A percentile compares a stretch with the other conserved stretches of the same genome.
These are phyloP conservation scores for Castanea mollissima DNA, from an alignment of 306 rosid species.

Conservation along the genomic window DNA sequence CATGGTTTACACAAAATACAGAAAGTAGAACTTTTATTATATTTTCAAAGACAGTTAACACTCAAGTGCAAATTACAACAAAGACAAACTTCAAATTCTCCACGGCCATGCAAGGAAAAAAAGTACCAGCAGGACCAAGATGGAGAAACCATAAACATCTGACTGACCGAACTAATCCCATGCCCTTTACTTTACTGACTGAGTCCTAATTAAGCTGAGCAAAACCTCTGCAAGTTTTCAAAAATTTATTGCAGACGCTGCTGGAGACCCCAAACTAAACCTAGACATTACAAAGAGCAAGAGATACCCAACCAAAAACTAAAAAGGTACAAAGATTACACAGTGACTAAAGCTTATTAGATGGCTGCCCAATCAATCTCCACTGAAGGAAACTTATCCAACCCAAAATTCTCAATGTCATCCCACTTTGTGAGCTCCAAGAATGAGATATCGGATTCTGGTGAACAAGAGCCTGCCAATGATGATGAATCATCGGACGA, in stretches of 20 bases:
- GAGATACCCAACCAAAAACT: not conserved
- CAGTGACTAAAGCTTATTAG: conserved; percentile 28
- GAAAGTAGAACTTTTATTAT: not conserved
- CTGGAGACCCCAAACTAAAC: conserved; percentile 25
- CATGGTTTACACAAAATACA: not conserved
- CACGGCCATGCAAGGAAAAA: conserved; percentile 52
- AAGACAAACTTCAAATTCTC: conserved; percentile 23
- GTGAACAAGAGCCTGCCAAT: conserved; percentile 48
- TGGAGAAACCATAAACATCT: conserved; percentile 18
- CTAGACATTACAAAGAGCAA: conserved; percentile 12
- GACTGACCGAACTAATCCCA: conserved; percentile 5
- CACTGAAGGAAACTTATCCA: conserved; percentile 80
- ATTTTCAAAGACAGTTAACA: conserved; percentile 27
- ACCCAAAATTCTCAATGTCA: conserved; percentile 41
- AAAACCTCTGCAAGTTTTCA: conserved; percentile 59
- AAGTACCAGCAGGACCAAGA: conserved; percentile 48
- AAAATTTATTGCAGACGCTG: conserved; percentile 72
- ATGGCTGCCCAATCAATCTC: conserved; percentile 93
- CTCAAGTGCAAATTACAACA: conserved; percentile 5
- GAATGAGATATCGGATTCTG: conserved; percentile 60
- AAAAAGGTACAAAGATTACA: not conserved
- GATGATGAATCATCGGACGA: conserved; percentile 46
- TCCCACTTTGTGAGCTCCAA: conserved; percentile 61
- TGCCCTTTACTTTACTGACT: not conserved
- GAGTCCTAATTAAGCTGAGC: conserved; percentile 22